These are phyloP conservation scores for Volvox reticuliferus DNA, from an alignment of 139 green algal species.

Conservation along the genomic window DNA sequence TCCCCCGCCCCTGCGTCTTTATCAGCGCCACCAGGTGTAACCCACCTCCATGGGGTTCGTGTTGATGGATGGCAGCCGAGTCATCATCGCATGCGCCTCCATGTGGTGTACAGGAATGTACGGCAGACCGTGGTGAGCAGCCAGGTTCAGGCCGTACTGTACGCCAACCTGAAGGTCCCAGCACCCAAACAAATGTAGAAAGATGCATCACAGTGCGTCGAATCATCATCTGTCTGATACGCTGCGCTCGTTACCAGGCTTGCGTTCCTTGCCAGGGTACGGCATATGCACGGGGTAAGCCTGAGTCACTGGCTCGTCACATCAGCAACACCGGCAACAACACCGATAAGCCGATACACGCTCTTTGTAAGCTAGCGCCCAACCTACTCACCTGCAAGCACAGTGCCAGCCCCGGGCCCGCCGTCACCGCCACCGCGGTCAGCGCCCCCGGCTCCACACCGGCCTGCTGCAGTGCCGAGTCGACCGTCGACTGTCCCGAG, in stretches of 20 bases:
- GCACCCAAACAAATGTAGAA: too few species aligned
- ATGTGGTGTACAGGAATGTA: conserved; percentile 94
- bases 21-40: too few species aligned
- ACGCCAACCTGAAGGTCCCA: conserved; percentile 54
- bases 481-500: conserved; percentile 72
- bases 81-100: conserved; percentile 93
- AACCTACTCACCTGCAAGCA: conserved; percentile 83
- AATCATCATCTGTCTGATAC: too few species aligned
- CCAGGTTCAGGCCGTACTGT: conserved; percentile 63
- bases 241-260: too few species aligned
- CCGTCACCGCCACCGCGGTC: conserved; percentile 88
- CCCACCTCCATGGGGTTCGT: conserved; percentile 36
- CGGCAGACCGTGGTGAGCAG: conserved; percentile 68
- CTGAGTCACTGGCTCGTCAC: too few species aligned
- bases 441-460: conserved; percentile 61
- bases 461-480: conserved; percentile 68
- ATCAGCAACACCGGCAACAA: too few species aligned
- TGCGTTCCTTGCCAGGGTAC: too few species aligned
- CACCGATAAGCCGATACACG: too few species aligned
- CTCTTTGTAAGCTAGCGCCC: too few species aligned
- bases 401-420: conserved; percentile 89
- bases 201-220: too few species aligned
- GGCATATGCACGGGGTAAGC: too few species aligned
- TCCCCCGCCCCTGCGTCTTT: too few species aligned
- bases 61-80: conserved; percentile 57